These are phyloP conservation scores for Pinus tabuliformis DNA, from an alignment of 75 land plant genomes.

Conservation along the genomic window DNA sequence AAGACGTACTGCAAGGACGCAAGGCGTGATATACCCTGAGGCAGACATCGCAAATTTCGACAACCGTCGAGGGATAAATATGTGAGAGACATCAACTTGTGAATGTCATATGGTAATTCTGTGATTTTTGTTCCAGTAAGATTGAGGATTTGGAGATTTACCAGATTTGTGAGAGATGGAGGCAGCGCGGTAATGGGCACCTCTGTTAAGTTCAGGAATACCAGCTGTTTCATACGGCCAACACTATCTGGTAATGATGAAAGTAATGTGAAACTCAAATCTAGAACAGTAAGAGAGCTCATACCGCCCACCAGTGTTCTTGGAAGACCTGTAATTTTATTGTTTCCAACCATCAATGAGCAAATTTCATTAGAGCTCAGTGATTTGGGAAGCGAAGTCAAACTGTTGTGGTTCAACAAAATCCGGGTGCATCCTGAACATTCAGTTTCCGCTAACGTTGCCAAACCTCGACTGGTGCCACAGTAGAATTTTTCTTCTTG, in stretches of 20 bases:
- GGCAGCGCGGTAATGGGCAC: not conserved
- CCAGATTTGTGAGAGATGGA: not conserved
- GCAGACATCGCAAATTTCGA: not conserved
- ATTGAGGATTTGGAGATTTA: not conserved
- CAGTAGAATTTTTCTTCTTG: not conserved
- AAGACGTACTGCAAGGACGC: not conserved
- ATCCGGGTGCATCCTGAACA: not conserved
- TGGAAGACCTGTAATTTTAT: not conserved
- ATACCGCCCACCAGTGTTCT: not conserved
- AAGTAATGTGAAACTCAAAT: not conserved
- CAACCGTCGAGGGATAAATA: not conserved
- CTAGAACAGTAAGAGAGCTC: not conserved
- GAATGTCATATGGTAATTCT: not conserved
- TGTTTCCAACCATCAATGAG: not conserved
- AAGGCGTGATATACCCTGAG: not conserved
- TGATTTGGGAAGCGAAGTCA: not conserved
- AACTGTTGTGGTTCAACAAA: not conserved
- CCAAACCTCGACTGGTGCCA: not conserved
- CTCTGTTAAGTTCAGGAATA: not conserved
- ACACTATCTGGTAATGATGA: no score
- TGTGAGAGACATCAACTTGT: not conserved
- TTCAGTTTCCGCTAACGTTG: not conserved
- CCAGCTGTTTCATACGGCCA: not conserved
- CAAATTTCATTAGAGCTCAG: not conserved
- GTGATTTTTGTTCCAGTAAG: not conserved